Conservation (phyloP, 345 rosid species). For the Physaria fendleri region DNA sequence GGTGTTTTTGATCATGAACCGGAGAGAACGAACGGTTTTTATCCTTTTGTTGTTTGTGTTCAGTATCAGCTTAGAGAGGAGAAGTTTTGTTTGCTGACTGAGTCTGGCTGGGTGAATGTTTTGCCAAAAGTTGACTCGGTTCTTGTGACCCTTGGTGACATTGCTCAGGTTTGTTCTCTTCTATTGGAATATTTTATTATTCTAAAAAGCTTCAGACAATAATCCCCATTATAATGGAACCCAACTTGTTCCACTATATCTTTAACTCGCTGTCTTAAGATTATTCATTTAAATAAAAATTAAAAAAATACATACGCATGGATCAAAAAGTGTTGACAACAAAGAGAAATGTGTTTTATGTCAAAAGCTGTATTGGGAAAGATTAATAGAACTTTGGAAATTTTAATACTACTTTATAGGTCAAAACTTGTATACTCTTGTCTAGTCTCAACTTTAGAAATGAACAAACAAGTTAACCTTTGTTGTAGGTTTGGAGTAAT, state of each 20-base stretch:
- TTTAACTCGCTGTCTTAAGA: background rate
- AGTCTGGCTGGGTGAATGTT: slow-evolving; percentile 54
- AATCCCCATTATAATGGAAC: background rate
- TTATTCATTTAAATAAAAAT: background rate
- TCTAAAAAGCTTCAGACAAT: background rate
- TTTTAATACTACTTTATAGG: background rate
- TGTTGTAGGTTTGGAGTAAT: slow-evolving; percentile 74
- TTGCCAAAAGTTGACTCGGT: slow-evolving; percentile 52
- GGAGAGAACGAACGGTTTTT: slow-evolving; percentile 46
- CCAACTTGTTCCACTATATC: background rate
- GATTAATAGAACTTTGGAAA: background rate
- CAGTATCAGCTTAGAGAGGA: slow-evolving; percentile 51
- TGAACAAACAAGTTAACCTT: background rate
- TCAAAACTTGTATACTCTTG: background rate
- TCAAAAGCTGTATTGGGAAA: slow-evolving; percentile 1
- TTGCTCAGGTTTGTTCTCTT: slow-evolving; percentile 52
- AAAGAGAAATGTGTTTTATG: background rate
- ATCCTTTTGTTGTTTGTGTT: slow-evolving; percentile 66
- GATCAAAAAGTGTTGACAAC: slow-evolving; percentile 7
- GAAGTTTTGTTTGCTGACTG: slow-evolving; percentile 41
- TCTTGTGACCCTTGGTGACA: slow-evolving; percentile 63
- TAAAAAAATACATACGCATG: background rate
- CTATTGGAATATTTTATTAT: background rate
- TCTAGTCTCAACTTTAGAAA: background rate
- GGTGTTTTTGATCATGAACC: slow-evolving; percentile 26